Conservation (phyloP, 352 stramenopile genomes). For the Globisporangium canariense region DNA sequence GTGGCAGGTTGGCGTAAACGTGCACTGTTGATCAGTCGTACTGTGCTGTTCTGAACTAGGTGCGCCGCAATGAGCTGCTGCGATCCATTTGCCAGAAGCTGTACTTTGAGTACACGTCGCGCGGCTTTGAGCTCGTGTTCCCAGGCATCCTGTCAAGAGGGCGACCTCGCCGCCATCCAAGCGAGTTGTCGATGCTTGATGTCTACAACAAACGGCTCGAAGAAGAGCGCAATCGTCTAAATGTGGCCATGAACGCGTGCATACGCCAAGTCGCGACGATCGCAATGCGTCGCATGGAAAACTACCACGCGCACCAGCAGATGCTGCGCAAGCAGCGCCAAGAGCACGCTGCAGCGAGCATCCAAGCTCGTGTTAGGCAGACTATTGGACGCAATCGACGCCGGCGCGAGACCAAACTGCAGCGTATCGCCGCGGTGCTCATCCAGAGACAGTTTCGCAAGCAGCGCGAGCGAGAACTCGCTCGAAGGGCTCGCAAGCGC, state of each 20-base stretch:
- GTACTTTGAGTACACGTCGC: slow-evolving; percentile 42
- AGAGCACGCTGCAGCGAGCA: slow-evolving; percentile 21
- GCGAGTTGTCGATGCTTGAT: slow-evolving; percentile 19
- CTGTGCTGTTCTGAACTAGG: background rate
- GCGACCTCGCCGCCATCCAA: slow-evolving; percentile 24
- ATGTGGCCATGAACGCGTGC: slow-evolving; percentile 13
- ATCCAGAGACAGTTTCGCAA: slow-evolving; percentile 28
- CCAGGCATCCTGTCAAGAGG: slow-evolving; percentile 31
- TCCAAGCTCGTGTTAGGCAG: slow-evolving; percentile 18
- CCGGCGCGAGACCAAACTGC: slow-evolving; percentile 15
- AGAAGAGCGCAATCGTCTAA: slow-evolving; percentile 13
- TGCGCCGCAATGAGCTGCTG: slow-evolving; percentile 11
- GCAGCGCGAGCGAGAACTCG: slow-evolving; percentile 9
- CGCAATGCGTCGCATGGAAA: slow-evolving; percentile 23
- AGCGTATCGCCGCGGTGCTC: slow-evolving; percentile 25
- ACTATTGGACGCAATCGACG: slow-evolving; percentile 16
- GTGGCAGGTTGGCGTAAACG: background rate
- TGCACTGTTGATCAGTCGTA: background rate
- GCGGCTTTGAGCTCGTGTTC: slow-evolving; percentile 41
- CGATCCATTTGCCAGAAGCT: slow-evolving; percentile 30
- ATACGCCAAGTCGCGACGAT: slow-evolving; percentile 18
- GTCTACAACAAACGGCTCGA: slow-evolving; percentile 8
- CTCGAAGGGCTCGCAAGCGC: background rate
- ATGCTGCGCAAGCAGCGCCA: slow-evolving; percentile 15
- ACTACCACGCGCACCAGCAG: slow-evolving; percentile 14